Conservation (phyloP, 1,139 yeast species). For the Suhomyces wounanorum region DNA sequence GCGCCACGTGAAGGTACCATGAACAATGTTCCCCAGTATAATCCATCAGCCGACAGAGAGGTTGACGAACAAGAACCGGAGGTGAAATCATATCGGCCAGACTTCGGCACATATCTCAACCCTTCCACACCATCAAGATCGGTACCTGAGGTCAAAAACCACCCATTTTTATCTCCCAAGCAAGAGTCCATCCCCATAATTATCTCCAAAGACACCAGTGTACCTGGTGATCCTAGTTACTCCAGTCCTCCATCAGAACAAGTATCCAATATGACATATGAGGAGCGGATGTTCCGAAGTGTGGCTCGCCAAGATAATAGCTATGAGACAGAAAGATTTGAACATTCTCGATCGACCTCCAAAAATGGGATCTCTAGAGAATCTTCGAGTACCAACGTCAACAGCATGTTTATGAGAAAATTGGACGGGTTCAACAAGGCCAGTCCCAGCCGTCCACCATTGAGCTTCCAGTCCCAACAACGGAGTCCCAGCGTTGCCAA, state of each 20-base stretch:
- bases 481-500: conserved; percentile 13
- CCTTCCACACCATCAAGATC: not conserved
- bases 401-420: conserved; percentile 17
- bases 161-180: not conserved
- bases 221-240: not conserved
- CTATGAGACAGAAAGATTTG: not conserved
- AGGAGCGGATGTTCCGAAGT: not conserved
- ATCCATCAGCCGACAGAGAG: not conserved
- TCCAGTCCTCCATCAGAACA: not conserved
- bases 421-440: conserved; percentile 14
- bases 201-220: not conserved
- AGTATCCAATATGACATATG: not conserved
- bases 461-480: conserved; percentile 16
- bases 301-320: not conserved
- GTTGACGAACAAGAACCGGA: not conserved
- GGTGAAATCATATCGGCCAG: not conserved
- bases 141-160: not conserved
- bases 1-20: not conserved
- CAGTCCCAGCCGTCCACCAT: conserved; percentile 10
- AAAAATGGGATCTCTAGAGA: conserved; percentile 10
- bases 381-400: conserved; percentile 10
- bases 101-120: not conserved
- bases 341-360: not conserved
- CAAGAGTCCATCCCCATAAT: not conserved
- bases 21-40: not conserved